Base-by-base conservation (phyloP, 1,284 basidiomycete genomes). In the Mycosarcoma maydis region DNA sequence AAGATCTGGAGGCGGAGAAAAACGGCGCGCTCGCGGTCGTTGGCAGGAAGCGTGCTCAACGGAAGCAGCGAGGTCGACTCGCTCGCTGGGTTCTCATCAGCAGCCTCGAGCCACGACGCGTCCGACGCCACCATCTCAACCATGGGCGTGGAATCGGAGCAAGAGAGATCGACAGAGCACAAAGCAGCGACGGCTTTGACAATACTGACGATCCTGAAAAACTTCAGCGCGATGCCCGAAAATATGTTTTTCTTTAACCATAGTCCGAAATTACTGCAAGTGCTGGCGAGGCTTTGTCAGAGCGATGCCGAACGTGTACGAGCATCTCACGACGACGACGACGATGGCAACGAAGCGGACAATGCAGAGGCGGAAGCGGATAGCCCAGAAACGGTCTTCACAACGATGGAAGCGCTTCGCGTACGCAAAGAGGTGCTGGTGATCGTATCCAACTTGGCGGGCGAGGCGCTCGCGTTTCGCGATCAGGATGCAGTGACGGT, bases 121-220 rank as follows among this genome's bases (percentile, higher is more conserved):
- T 13, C 17, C 2, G 59, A 68, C 2, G 55, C 27, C 22, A 64
- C 59, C 9, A 62, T 69, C 26, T 46, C 57, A 29, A 66, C 71
- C 20, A 34, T 36, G 11, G 66, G 58, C 20, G 65, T 68, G 4
- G 47, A 66, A 36, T 50, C 53, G 19, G 65, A 62, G 36, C 45
- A 60, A 30, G 75, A 78, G 39, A 67, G 67, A 6, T 40, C 41
- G 7, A 56, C 57, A 2, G 65, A 77, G 37, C 73, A 71, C 14
- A 51, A 46, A 24, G 88, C 86, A 23, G 89, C 90, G 57, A 83
- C 89, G 45, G 85, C 94, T 37, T 85, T 93, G 26, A 84, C 89
- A 1, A 85, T 91, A 37, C 82, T 90, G 42, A 93, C 91, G 77
- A 89, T 98, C 71, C 84, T 98, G 46, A 90, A 92, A 44, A 97